Percentiles rank a stretch among this genome's conserved stretches.
phyloP scores from a whole-genome alignment of 2,329 filamentous ascomycete species.

The Bipolaris bicolor region DNA sequence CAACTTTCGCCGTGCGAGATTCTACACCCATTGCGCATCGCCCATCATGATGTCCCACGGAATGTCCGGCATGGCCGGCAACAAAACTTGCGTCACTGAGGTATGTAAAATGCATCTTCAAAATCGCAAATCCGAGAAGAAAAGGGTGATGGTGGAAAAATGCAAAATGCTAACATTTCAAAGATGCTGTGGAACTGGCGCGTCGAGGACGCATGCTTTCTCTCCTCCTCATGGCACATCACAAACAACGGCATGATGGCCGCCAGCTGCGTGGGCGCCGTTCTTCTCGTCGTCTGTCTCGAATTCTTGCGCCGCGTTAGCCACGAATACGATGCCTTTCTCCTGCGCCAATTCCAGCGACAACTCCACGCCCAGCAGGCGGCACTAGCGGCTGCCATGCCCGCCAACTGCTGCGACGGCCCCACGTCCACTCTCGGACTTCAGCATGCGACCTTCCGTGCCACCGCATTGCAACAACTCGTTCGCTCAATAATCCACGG shows the following conservation, averaged over 20 bases:
- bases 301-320: slow-evolving; percentile 73
- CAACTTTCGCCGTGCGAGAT: background rate
- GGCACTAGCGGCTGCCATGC: slow-evolving; percentile 22
- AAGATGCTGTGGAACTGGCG: slow-evolving; percentile 85
- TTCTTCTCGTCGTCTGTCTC: slow-evolving; percentile 74
- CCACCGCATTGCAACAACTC: slow-evolving; percentile 69
- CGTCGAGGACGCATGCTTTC: slow-evolving; percentile 73
- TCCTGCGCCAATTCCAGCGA: slow-evolving; percentile 61
- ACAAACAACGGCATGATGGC: slow-evolving; percentile 74
- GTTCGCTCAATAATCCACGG: slow-evolving; percentile 71
- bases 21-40: slow-evolving; percentile 7
- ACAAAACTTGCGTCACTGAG: slow-evolving; percentile 49
- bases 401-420: slow-evolving; percentile 35
- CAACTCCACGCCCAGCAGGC: slow-evolving; percentile 37
- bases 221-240: slow-evolving; percentile 72
- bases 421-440: slow-evolving; percentile 27
- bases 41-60: slow-evolving; percentile 22
- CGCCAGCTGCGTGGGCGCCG: slow-evolving; percentile 77
- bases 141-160: background rate
- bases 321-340: slow-evolving; percentile 74
- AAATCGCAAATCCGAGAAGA: background rate
- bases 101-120: slow-evolving; percentile 25
- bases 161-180: slow-evolving; percentile 2
- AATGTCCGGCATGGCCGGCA: slow-evolving; percentile 20
- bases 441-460: slow-evolving; percentile 52